These are phyloP conservation scores for Metschnikowia similis DNA, from an alignment of 805 yeast genomes.

Conservation along the genomic window DNA sequence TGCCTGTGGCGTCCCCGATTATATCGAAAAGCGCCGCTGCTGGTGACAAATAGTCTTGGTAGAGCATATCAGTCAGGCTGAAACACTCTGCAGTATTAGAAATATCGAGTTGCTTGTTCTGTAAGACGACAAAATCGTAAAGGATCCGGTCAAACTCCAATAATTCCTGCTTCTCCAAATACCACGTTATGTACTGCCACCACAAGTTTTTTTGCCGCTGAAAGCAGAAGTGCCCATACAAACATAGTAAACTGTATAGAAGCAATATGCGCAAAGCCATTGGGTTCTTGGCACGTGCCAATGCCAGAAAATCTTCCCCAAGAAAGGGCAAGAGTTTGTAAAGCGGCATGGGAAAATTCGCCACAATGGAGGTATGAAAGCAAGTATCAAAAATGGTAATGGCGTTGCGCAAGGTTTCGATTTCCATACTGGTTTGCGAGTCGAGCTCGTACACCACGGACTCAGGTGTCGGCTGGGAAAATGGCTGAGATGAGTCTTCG, in stretches of 20 bases:
- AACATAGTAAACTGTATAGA: slow-evolving; percentile 18
- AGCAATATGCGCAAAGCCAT: slow-evolving; percentile 26
- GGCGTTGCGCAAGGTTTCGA: slow-evolving; percentile 4
- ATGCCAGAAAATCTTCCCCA: slow-evolving; percentile 13
- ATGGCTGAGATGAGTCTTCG: background rate
- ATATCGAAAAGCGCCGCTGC: background rate
- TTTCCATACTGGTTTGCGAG: slow-evolving; percentile 7
- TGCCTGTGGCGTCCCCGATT: background rate
- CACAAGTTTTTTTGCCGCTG: slow-evolving; percentile 23
- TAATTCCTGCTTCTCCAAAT: slow-evolving; percentile 3
- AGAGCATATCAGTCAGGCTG: background rate
- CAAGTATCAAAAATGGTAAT: slow-evolving; percentile 14
- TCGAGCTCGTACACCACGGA: slow-evolving; percentile 5
- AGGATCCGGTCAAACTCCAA: slow-evolving; percentile 6
- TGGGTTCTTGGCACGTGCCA: slow-evolving; percentile 20
- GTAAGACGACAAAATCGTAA: slow-evolving; percentile 6
- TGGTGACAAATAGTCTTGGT: background rate
- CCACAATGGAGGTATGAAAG: slow-evolving; percentile 11
- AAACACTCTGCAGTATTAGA: background rate
- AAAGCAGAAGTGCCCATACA: slow-evolving; percentile 21
- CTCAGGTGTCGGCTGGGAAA: background rate
- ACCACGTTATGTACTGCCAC: slow-evolving; percentile 24
- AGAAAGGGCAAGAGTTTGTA: slow-evolving; percentile 24
- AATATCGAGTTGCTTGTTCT: background rate
- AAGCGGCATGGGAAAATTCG: slow-evolving; percentile 29